Evolutionary conservation across 2,329 filamentous ascomycete genomes (phyloP), one percentile per base, ranked within the genome.

Genomic region (Colletotrichum sp.): DNA sequence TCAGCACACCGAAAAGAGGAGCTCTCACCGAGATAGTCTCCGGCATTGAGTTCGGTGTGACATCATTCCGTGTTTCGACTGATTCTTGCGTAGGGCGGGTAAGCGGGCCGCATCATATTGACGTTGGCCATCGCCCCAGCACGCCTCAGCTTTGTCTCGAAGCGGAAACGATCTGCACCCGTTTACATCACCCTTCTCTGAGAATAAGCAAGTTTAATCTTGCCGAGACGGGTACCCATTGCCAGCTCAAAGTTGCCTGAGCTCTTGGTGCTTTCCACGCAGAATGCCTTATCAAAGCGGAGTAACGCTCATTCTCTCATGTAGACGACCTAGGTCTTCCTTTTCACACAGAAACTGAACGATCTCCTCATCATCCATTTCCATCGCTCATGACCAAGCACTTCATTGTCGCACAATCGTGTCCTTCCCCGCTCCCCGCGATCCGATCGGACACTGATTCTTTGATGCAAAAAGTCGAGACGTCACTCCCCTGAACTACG

Each of bases 51-150:
- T 32, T 65, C 44, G 64, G 59, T 75, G 57, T 75, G 73, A 75
- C 73, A 69, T 75, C 73, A 75, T 73, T 36, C 27, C 39, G 13
- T 65, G 73, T 75, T 73, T 75, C 73, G 70, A 30, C 55, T 48
- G 57, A 69, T 60, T 48, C n/a, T 52, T 52, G 44, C 44, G 67
- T 15, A 34, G 48, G 19, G 22, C 67, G 52, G 57, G 32, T 65
- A 44, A 63, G 64, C 59, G 64, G 44, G 39, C 69, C 57, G 70
- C 69, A 75, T 75, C 64, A 75, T 68, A 57, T 75, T 75, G 73
- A 75, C 73, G 73, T 75, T 61, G 30, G 61, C 69, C 70, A 22
- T 73, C 70, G 57, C 63, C 73, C 59, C 63, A 67, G 36, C 36
- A 55, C 72, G 28, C 52, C 72, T 39, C 70, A 68, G 64, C 44